Conservation (phyloP, 2,329 filamentous ascomycete genomes). For the Fusarium sp. region DNA sequence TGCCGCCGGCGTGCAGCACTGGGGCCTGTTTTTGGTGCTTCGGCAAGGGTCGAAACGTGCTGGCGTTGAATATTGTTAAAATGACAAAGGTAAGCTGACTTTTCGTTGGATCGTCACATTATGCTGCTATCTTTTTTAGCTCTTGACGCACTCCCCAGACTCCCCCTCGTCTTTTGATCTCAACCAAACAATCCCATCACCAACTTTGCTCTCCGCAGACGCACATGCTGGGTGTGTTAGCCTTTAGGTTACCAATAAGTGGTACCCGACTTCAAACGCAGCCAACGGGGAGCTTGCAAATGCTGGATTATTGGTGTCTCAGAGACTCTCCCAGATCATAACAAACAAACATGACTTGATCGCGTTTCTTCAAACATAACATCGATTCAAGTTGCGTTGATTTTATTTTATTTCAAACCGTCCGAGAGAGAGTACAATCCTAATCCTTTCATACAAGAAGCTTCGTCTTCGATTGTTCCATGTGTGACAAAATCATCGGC, state of each 20-base stretch:
- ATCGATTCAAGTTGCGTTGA: constrained; percentile 8
- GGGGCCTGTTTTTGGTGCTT: background rate
- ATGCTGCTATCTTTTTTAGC: constrained; percentile 29
- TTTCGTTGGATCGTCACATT: constrained; percentile 37
- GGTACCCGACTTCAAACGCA: constrained; percentile 27
- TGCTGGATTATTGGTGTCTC: constrained; percentile 41
- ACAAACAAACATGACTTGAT: constrained; percentile 42
- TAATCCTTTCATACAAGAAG: constrained; percentile 20
- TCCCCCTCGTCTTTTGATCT: constrained; percentile 28
- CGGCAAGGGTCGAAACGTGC: constrained; percentile 39
- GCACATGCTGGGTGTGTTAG: constrained; percentile 29
- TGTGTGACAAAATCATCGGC: constrained; percentile 24
- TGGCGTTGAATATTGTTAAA: constrained; percentile 19
- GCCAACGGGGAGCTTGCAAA: constrained; percentile 32
- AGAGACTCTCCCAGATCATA: constrained; percentile 42
- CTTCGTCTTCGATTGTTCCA: constrained; percentile 19
- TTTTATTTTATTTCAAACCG: background rate
- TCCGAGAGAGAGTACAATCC: constrained; percentile 7
- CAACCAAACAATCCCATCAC: constrained; percentile 36
- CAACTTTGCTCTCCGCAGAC: constrained; percentile 36
- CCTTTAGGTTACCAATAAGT: constrained; percentile 27
- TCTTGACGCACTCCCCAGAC: constrained; percentile 24
- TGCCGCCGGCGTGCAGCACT: constrained; percentile 37
- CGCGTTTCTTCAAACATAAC: constrained; percentile 33
- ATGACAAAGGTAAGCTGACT: constrained; percentile 24